phyloP scores from a whole-genome alignment of 1,284 basidiomycete genomes.

The Naganishia liquefaciens region DNA sequence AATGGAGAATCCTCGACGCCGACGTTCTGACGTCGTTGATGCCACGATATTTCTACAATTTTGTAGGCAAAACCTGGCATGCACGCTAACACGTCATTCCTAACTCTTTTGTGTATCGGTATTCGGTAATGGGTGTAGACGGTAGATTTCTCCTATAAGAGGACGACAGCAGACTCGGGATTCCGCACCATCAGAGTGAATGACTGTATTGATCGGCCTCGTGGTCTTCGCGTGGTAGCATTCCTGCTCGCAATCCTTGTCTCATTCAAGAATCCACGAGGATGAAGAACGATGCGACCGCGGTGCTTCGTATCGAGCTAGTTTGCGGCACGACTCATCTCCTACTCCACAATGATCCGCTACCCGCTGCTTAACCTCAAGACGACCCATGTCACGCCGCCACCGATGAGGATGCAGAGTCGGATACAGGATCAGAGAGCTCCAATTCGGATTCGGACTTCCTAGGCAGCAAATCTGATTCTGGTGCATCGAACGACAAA shows the following conservation, averaged over 20 bases:
- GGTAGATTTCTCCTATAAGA: background rate
- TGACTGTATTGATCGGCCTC: conserved; percentile 7
- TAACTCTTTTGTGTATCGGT: too few relatives aligned
- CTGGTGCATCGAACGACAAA: too few relatives aligned
- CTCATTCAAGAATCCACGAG: background rate
- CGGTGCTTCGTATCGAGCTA: background rate
- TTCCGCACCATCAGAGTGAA: conserved; percentile 2
- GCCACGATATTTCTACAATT: background rate
- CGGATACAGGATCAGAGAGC: too few relatives aligned
- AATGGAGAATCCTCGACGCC: background rate
- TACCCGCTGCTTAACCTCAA: too few relatives aligned
- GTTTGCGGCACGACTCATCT: background rate
- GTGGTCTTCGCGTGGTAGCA: conserved; percentile 1
- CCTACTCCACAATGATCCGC: too few relatives aligned
- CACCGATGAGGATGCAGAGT: too few relatives aligned
- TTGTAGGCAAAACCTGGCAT: background rate
- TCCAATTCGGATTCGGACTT: too few relatives aligned
- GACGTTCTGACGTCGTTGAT: background rate
- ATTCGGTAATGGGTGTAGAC: background rate
- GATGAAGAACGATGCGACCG: too few relatives aligned
- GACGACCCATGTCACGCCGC: too few relatives aligned
- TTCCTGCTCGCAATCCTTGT: background rate
- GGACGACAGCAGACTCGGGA: background rate
- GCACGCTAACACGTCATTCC: too few relatives aligned
- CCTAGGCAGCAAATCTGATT: too few relatives aligned